Percentiles rank a stretch among this genome's conserved stretches.
Evolutionary conservation across 768 basidiomycete species (phyloP).

Genomic region (Mycena pura): DNA sequence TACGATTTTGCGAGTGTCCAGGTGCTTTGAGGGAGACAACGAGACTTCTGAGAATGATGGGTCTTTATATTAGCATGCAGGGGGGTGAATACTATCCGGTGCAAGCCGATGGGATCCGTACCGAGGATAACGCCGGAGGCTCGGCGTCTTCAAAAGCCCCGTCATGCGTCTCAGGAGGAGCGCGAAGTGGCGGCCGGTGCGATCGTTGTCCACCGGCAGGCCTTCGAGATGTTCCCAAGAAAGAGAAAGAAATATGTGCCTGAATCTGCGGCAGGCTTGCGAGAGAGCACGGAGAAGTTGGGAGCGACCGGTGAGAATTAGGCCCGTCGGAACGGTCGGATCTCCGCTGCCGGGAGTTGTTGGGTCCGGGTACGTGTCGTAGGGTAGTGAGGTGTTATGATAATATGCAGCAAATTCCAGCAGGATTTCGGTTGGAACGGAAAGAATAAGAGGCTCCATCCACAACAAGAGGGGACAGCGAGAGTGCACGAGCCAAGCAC

Average conservation of each 20-base stretch:
- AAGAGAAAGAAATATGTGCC: neutral
- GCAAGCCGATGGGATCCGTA: neutral
- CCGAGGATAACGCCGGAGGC: constrained; percentile 8
- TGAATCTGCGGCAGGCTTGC: constrained; percentile 5
- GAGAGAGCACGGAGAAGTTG: constrained; percentile 8
- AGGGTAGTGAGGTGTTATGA: constrained; percentile 1
- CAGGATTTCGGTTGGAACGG: constrained; percentile 2
- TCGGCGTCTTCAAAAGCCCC: constrained; percentile 13
- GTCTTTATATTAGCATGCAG: no score
- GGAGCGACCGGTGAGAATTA: constrained; percentile 3
- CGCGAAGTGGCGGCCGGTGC: neutral
- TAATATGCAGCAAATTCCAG: constrained; percentile 14
- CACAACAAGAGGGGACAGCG: no score
- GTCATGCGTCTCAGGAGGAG: constrained; percentile 1
- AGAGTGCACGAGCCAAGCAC: no score
- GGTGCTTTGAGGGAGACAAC: neutral
- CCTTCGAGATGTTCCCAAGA: constrained; percentile 3
- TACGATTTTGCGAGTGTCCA: neutral
- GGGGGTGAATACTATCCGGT: neutral
- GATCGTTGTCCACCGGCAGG: neutral
- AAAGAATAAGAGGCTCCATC: neutral
- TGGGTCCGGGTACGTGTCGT: neutral
- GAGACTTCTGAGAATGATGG: neutral
- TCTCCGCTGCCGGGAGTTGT: no score
- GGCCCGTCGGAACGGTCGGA: neutral